Conservation (phyloP, 2,329 filamentous ascomycete species). For the Endoconidiophora polonica region DNA sequence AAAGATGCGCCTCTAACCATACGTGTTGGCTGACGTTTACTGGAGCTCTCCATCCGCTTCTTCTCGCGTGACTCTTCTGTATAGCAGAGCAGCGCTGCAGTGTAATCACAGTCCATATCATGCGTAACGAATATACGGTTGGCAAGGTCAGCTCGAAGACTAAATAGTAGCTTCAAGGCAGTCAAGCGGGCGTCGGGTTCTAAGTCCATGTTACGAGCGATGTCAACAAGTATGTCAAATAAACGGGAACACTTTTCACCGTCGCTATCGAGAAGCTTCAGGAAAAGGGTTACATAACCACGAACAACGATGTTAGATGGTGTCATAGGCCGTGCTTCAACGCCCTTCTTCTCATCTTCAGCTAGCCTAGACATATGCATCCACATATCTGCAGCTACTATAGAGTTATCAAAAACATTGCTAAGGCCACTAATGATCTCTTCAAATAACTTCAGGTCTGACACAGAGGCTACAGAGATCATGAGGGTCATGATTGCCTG, state of each 20-base stretch:
- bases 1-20: slow-evolving; percentile 36
- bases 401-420: slow-evolving; percentile 10
- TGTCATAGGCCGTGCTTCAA: slow-evolving; percentile 24
- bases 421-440: slow-evolving; percentile 24
- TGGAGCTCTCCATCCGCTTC: slow-evolving; percentile 33
- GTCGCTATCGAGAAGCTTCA: slow-evolving; percentile 51
- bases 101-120: slow-evolving; percentile 52
- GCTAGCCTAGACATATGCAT: slow-evolving; percentile 15
- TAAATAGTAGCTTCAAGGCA: slow-evolving; percentile 63
- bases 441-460: slow-evolving; percentile 41
- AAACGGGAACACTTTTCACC: slow-evolving; percentile 45
- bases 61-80: slow-evolving; percentile 36
- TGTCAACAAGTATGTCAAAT: slow-evolving; percentile 46
- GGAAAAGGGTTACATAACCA: slow-evolving; percentile 60
- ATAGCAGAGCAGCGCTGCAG: slow-evolving; percentile 57
- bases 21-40: slow-evolving; percentile 17
- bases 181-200: slow-evolving; percentile 56
- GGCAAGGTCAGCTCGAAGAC: slow-evolving; percentile 67
- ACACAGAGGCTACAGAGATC: slow-evolving; percentile 44
- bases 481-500: slow-evolving; percentile 48
- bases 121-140: slow-evolving; percentile 57
- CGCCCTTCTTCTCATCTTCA: slow-evolving; percentile 14
- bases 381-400: slow-evolving; percentile 3
- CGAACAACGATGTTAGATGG: slow-evolving; percentile 54
- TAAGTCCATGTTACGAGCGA: slow-evolving; percentile 41